phyloP scores from a whole-genome alignment of 495 filamentous ascomycete genomes.

The Talaromyces stipitatus region DNA sequence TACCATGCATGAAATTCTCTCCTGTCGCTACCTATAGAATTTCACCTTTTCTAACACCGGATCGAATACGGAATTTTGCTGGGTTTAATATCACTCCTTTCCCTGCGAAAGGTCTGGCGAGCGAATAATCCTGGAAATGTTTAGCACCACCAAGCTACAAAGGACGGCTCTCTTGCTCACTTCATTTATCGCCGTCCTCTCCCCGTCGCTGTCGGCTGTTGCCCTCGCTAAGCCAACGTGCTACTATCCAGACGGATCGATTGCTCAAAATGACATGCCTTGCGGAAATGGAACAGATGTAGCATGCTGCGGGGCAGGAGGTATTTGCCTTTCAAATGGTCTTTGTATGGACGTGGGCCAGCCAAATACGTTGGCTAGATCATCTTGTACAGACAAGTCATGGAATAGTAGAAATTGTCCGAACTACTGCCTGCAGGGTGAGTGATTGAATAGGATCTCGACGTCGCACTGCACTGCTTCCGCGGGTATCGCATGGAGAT shows the following conservation, averaged over 20 bases:
- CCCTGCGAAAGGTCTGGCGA: neutral
- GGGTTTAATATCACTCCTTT: neutral
- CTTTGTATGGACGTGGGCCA: conserved; percentile 18
- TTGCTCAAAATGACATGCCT: conserved; percentile 14
- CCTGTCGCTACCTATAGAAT: neutral
- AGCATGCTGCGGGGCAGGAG: conserved; percentile 64
- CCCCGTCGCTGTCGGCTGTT: neutral
- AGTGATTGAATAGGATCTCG: neutral
- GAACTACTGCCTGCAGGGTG: conserved; percentile 8
- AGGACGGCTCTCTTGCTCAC: neutral
- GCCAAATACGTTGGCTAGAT: conserved; percentile 15
- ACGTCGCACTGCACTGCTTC: neutral
- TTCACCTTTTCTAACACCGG: neutral
- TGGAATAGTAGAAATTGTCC: conserved; percentile 16
- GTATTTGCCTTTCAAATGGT: conserved; percentile 53
- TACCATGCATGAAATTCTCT: neutral
- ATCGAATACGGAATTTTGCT: neutral
- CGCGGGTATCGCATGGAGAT: neutral
- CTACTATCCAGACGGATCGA: conserved; percentile 18
- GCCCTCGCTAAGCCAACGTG: conserved; percentile 8
- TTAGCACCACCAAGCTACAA: neutral
- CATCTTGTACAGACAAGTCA: conserved; percentile 19
- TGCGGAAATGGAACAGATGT: conserved; percentile 46
- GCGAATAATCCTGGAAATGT: neutral
- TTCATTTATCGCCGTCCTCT: neutral